Conservation (phyloP, 179 eudicot species). For the Silene coronaria region DNA sequence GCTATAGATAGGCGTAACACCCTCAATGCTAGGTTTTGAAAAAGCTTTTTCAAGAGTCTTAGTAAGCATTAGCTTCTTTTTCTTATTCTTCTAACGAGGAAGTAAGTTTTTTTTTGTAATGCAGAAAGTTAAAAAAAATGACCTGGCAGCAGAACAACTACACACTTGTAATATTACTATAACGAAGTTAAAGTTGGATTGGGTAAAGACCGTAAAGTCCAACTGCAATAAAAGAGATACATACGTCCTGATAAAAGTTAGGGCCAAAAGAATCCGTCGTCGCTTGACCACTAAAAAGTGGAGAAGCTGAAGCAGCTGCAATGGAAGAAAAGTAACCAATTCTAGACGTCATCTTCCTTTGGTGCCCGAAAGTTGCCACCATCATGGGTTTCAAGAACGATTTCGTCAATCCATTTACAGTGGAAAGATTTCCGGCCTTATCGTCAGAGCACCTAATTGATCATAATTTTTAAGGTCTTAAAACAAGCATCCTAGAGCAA, state of each 20-base stretch:
- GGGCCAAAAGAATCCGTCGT: slow-evolving; percentile 37
- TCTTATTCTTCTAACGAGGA: neutral
- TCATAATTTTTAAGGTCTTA: slow-evolving; percentile 33
- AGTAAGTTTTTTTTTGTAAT: neutral
- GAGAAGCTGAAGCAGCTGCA: slow-evolving; percentile 43
- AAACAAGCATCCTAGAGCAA: slow-evolving; percentile 32
- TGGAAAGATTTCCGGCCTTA: slow-evolving; percentile 29
- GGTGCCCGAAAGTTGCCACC: slow-evolving; percentile 27
- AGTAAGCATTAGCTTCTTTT: neutral
- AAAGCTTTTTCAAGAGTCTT: neutral
- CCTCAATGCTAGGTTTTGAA: no score
- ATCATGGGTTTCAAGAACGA: slow-evolving; percentile 27
- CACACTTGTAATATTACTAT: slow-evolving; percentile 17
- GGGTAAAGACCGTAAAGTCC: slow-evolving; percentile 28
- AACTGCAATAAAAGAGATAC: slow-evolving; percentile 27
- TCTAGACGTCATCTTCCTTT: slow-evolving; percentile 30
- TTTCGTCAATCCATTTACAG: slow-evolving; percentile 33
- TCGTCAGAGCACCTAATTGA: slow-evolving; percentile 37
- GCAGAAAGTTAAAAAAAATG: neutral
- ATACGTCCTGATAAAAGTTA: slow-evolving; percentile 60
- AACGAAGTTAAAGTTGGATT: slow-evolving; percentile 23
- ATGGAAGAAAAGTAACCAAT: slow-evolving; percentile 28
- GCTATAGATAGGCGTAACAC: no score
- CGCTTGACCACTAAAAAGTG: slow-evolving; percentile 38
- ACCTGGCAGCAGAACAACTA: slow-evolving; percentile 13